These are phyloP conservation scores for Bassia scoparia DNA, from an alignment of 148 eudicot species.

Conservation along the genomic window DNA sequence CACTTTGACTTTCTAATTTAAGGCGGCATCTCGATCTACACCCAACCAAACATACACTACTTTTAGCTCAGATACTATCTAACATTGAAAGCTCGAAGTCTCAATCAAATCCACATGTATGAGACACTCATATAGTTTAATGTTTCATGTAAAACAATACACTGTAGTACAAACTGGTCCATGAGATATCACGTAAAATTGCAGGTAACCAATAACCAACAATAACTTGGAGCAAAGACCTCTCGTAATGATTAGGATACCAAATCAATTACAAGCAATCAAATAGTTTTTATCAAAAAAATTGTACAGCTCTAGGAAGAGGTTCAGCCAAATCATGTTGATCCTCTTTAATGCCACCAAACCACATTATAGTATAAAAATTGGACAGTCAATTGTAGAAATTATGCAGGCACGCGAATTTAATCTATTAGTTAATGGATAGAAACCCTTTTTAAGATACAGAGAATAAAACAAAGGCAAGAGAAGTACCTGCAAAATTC, in stretches of 20 bases:
- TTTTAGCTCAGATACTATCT: neutral
- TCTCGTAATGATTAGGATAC: neutral
- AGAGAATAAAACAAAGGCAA: neutral
- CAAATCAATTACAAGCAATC: neutral
- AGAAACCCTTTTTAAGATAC: neutral
- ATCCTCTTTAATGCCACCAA: neutral
- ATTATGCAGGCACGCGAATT: neutral
- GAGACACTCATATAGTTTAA: no score
- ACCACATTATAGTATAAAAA: neutral
- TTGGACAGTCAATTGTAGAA: neutral
- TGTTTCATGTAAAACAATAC: no score
- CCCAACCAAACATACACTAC: neutral
- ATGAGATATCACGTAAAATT: no score
- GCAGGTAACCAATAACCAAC: no score
- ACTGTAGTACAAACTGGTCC: no score
- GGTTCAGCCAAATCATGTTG: neutral
- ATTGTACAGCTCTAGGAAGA: neutral
- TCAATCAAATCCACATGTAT: no score
- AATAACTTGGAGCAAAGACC: neutral
- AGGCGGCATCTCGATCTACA: neutral
- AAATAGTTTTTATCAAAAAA: neutral
- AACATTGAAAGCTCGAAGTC: no score
- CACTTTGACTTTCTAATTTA: neutral
- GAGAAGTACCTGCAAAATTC: slow-evolving; percentile 68
- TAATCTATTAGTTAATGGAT: neutral